phyloP scores from a whole-genome alignment of 768 basidiomycete genomes.

The Gautieria morchelliformis region DNA sequence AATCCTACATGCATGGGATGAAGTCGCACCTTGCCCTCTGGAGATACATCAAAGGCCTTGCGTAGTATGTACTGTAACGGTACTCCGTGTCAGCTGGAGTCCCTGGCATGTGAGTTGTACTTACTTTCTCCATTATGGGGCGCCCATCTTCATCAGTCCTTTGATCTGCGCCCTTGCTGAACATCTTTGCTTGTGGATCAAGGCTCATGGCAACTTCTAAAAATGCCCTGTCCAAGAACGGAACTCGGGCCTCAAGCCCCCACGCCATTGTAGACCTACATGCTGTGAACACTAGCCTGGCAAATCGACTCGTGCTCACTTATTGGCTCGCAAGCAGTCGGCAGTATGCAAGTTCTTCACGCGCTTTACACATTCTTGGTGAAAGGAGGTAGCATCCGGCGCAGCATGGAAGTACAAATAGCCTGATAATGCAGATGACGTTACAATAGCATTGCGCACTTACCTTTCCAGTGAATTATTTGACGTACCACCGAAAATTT shows the following conservation, averaged over 20 bases:
- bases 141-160: conserved; percentile 74
- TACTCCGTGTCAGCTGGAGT: conserved; percentile 6
- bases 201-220: conserved; percentile 89
- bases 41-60: conserved; percentile 87
- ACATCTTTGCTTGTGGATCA: conserved; percentile 81
- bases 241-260: conserved; percentile 97
- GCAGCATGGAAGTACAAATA: conserved; percentile 99
- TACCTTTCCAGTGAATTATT: background rate
- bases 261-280: conserved; percentile 97
- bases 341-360: conserved; percentile 97
- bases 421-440: conserved; percentile 35
- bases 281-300: conserved; percentile 5
- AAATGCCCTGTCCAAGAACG: conserved; percentile 97
- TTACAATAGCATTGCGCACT: background rate
- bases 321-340: conserved; percentile 97
- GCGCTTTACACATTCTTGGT: conserved; percentile 89
- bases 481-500: conserved; percentile 81
- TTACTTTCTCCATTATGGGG: conserved; percentile 93
- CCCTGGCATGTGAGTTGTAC: background rate
- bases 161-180: conserved; percentile 70
- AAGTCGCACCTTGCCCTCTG: conserved; percentile 56
- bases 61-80: conserved; percentile 74
- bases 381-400: conserved; percentile 78
- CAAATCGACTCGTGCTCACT: conserved; percentile 38
- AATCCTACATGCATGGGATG: background rate